Evolutionary conservation across 108 stramenopile species (phyloP).

Genomic region (Pseudonitzschia multiseries): DNA sequence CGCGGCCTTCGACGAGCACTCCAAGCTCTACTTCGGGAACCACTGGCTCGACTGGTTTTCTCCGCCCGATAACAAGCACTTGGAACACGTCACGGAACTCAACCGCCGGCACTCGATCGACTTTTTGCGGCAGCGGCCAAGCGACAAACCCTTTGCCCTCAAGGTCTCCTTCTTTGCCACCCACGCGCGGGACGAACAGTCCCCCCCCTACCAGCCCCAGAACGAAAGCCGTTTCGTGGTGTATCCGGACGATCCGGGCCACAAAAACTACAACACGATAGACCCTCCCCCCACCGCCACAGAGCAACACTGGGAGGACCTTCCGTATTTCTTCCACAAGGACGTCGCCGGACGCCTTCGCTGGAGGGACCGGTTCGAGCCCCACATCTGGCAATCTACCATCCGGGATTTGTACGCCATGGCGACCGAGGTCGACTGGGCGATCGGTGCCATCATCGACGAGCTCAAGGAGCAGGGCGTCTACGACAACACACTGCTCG

Average conservation of each 20-base stretch:
- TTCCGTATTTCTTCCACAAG: slow-evolving; percentile 41
- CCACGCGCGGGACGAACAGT: slow-evolving; percentile 26
- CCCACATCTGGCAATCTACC: slow-evolving; percentile 52
- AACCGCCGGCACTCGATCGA: slow-evolving; percentile 64
- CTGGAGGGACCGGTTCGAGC: slow-evolving; percentile 63
- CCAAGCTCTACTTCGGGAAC: slow-evolving; percentile 38
- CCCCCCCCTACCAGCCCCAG: slow-evolving; percentile 40
- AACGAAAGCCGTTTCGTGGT: slow-evolving; percentile 48
- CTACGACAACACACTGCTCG: slow-evolving; percentile 67
- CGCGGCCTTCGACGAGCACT: slow-evolving; percentile 29
- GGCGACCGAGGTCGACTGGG: slow-evolving; percentile 76
- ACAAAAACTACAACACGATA: slow-evolving; percentile 64
- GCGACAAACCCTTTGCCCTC: slow-evolving; percentile 64
- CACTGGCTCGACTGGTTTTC: slow-evolving; percentile 36
- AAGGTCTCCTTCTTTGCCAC: slow-evolving; percentile 85
- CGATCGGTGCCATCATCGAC: slow-evolving; percentile 63
- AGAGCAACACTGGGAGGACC: slow-evolving; percentile 23
- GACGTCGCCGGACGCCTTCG: slow-evolving; percentile 69
- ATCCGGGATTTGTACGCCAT: slow-evolving; percentile 71
- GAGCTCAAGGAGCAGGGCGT: slow-evolving; percentile 58
- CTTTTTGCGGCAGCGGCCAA: slow-evolving; percentile 45
- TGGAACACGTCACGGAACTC: slow-evolving; percentile 58
- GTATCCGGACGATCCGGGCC: slow-evolving; percentile 54
- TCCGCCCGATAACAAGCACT: background rate
- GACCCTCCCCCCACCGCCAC: slow-evolving; percentile 52